A percentile compares a stretch with the other conserved stretches of the same genome.
phyloP scores from a whole-genome alignment of 2,329 filamentous ascomycete genomes.

The Nigrospora sphaerica region DNA sequence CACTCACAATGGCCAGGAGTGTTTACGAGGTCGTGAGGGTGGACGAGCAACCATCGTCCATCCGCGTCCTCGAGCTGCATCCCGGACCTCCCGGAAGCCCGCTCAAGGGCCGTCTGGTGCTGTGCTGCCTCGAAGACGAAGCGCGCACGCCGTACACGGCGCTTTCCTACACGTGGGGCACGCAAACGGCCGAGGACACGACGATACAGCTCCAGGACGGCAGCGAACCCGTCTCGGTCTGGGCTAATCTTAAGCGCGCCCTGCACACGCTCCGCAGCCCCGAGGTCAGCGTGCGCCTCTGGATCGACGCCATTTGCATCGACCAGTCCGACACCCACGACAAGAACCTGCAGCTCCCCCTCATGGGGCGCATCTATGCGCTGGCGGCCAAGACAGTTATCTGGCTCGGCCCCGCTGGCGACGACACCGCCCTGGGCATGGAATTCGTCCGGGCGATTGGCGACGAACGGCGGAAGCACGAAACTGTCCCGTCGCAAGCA shows the following conservation, averaged over 20 bases:
- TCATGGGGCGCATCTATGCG: slow-evolving; percentile 6
- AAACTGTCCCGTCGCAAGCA: neutral
- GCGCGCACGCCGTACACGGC: neutral
- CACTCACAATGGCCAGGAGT: neutral
- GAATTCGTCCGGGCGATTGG: neutral
- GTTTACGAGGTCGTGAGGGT: neutral
- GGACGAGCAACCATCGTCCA: neutral
- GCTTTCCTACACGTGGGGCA: neutral
- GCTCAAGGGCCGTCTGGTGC: neutral
- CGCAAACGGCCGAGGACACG: neutral
- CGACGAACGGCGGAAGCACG: neutral
- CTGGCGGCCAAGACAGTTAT: neutral
- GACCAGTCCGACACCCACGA: slow-evolving; percentile 4
- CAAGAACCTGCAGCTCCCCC: slow-evolving; percentile 1
- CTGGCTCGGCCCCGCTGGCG: neutral
- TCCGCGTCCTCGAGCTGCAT: neutral
- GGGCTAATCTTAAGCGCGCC: neutral
- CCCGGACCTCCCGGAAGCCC: neutral
- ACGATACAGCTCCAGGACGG: neutral
- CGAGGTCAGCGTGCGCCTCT: neutral
- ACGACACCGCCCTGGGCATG: neutral
- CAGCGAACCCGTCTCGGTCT: neutral
- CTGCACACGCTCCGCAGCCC: neutral
- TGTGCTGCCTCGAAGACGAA: neutral
- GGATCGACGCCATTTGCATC: slow-evolving; percentile 9